phyloP scores from a whole-genome alignment of 2,329 filamentous ascomycete species.

The Aspergillus fischeri region DNA sequence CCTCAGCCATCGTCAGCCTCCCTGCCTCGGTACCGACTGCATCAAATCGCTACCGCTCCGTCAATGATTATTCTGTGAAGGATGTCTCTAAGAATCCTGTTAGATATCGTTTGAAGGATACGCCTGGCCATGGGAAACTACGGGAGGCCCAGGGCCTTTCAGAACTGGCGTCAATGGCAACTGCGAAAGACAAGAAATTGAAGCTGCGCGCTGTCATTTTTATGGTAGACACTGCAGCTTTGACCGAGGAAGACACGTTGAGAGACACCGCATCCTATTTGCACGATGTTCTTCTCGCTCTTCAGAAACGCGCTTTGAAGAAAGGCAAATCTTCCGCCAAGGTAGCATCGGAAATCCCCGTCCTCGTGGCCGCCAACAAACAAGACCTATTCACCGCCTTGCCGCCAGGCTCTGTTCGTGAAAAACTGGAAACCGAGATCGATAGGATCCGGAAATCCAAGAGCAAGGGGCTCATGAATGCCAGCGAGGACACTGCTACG shows the following conservation, averaged over 20 bases:
- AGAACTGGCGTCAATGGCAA: conserved; percentile 30
- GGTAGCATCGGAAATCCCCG: conserved; percentile 58
- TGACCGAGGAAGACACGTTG: conserved; percentile 50
- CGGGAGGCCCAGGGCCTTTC: conserved; percentile 56
- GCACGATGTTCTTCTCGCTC: conserved; percentile 76
- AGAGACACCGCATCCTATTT: conserved; percentile 76
- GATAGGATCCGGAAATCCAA: conserved; percentile 70
- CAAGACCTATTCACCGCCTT: conserved; percentile 91
- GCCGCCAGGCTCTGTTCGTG: conserved; percentile 70
- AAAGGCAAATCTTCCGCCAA: conserved; percentile 51
- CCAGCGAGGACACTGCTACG: conserved; percentile 59
- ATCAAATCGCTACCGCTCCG: conserved; percentile 62
- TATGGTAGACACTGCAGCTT: conserved; percentile 75
- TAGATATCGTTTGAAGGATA: conserved; percentile 57
- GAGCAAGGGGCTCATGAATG: conserved; percentile 77
- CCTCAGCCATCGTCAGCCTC: conserved; percentile 54
- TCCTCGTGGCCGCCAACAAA: conserved; percentile 92
- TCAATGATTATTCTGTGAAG: conserved; percentile 64
- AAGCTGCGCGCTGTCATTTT: conserved; percentile 72
- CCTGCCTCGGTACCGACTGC: conserved; percentile 49
- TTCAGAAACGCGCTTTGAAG: conserved; percentile 68
- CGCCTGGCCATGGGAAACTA: conserved; percentile 92
- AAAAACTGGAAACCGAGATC: conserved; percentile 74
- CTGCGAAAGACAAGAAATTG: conserved; percentile 31
- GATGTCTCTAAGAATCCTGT: conserved; percentile 34